These are phyloP conservation scores for Westerdykella aurantiaca DNA, from an alignment of 2,329 filamentous ascomycete genomes.

Conservation along the genomic window DNA sequence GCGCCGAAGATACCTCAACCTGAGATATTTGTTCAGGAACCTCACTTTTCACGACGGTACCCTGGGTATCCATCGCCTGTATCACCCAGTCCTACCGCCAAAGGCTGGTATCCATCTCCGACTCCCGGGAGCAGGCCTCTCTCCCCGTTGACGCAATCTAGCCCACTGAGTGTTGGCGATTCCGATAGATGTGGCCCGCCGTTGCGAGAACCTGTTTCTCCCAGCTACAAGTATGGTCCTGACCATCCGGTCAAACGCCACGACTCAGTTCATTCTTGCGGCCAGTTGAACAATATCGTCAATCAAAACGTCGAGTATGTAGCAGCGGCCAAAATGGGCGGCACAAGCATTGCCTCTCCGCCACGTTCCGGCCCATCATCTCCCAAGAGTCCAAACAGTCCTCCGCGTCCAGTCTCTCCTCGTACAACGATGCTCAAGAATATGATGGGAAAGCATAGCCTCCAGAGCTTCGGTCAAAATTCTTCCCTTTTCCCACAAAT, in stretches of 20 bases:
- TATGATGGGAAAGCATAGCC: conserved; percentile 14
- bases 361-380: conserved; percentile 1
- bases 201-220: conserved; percentile 10
- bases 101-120: conserved; percentile 25
- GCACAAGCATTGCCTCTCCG: background rate
- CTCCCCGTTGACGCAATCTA: conserved; percentile 10
- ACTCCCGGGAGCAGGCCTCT: conserved; percentile 10
- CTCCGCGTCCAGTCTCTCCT: conserved; percentile 15
- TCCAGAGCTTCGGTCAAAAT: conserved; percentile 5
- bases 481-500: background rate
- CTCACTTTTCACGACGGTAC: conserved; percentile 22
- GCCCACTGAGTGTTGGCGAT: conserved; percentile 24
- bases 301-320: background rate
- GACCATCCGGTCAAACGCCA: background rate
- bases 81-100: conserved; percentile 26
- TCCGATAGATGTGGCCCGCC: conserved; percentile 19
- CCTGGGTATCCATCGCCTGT: conserved; percentile 30
- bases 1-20: conserved; percentile 4
- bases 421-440: conserved; percentile 25
- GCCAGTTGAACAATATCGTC: background rate
- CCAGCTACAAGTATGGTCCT: conserved; percentile 7
- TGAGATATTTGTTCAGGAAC: conserved; percentile 8
- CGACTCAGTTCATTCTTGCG: background rate
- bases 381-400: conserved; percentile 14
- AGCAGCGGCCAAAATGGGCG: background rate